Percentiles rank a stretch among this genome's conserved stretches.
These are phyloP conservation scores for Corinectria fuckeliana DNA, from an alignment of 2,329 filamentous ascomycete genomes.

Conservation along the genomic window DNA sequence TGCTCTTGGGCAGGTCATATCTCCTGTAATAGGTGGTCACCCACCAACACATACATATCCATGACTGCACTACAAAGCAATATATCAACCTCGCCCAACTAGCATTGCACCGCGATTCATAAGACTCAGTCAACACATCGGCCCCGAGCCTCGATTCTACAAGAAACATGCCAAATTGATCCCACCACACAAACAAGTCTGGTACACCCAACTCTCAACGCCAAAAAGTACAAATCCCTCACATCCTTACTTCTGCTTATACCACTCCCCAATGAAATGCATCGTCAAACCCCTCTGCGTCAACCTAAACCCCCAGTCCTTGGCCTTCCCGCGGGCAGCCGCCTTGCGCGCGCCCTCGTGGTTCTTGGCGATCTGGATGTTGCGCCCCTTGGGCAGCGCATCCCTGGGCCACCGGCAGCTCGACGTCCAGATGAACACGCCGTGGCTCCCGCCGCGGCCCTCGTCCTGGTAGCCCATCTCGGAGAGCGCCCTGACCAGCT, in stretches of 20 bases:
- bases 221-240: neutral
- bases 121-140: neutral
- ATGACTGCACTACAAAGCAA: too few species aligned
- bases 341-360: constrained; percentile 13
- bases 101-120: too few species aligned
- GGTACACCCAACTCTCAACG: neutral
- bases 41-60: neutral
- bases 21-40: too few species aligned
- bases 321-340: constrained; percentile 8
- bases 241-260: neutral
- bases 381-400: constrained; percentile 12
- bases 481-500: constrained; percentile 15
- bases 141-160: neutral
- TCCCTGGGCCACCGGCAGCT: constrained; percentile 5
- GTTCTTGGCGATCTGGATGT: constrained; percentile 18
- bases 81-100: too few species aligned
- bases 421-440: constrained; percentile 8
- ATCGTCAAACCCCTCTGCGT: constrained; percentile 13
- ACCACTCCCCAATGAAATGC: constrained; percentile 20
- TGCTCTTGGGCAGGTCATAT: neutral
- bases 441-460: constrained; percentile 19
- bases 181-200: neutral
- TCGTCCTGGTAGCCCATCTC: constrained; percentile 18
- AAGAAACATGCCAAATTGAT: neutral
- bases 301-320: constrained; percentile 11